Base-by-base conservation (phyloP, 345 rosid genomes). In the Eucalyptus cloeziana region DNA sequence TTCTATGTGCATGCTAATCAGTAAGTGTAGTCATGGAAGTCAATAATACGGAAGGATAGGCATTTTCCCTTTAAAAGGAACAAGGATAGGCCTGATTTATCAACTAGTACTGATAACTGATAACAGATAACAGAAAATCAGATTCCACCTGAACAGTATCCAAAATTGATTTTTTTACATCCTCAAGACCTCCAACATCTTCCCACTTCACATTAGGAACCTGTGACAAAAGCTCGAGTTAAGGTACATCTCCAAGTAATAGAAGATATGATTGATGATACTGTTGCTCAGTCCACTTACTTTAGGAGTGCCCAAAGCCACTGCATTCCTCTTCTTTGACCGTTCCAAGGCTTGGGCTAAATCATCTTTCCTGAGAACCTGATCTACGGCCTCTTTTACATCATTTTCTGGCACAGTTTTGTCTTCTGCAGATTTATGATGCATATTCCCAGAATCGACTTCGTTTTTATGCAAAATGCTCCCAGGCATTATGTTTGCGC, bases 151-250 rank as follows among this genome's bases (percentile, higher is more conserved):
- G 99, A 92, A 98, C 99, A 79, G 99, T 97, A 92, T 98, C 99
- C 91, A 98, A 88, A 91, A 97, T 97, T 86, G 99, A 96, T 89
- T 94, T 93, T 93, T 98, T 98, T 88, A 97, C 99, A 87, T 98
- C 99, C 93, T 97, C 99, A 80, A 98, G 98, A 80, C 99, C 99
- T 86, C 99, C 99, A 56, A 98, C 98, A 93, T 97, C 99, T 90
- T 98, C 99, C 99, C 98, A 98, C 92, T 95, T 97, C 91, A 98
- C 98, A 91, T 96, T 92, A 83, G 98, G 99, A 92, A 98, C 97
- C 99, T 97, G 91, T 13, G 25, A 60, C 80, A 69, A 9, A 86
- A 86, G 87, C 88, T 45, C 25, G 4, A 69, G 16, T 30, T 69
- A 71, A 52, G 27, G 80, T 69, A 19, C 79, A 24, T 43, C 52